phyloP scores from a whole-genome alignment of 257 asterid genomes.

The Ilex aquifolium region DNA sequence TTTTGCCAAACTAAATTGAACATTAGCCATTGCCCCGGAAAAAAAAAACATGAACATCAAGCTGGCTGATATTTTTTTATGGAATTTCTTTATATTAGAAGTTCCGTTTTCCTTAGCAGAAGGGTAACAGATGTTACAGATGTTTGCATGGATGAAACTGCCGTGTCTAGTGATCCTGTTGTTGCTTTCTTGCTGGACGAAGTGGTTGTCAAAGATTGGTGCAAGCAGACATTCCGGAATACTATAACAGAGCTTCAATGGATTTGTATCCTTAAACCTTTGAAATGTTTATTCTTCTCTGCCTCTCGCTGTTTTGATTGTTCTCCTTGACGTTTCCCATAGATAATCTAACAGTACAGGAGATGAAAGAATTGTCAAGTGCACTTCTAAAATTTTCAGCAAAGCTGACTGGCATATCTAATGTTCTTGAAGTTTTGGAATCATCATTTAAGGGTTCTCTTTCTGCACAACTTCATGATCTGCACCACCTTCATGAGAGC shows the following conservation, averaged over 20 bases:
- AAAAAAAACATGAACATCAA: too few relatives aligned
- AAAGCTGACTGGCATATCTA: conserved; percentile 62
- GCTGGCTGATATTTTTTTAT: too few relatives aligned
- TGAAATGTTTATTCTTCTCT: not conserved
- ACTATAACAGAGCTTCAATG: conserved; percentile 46
- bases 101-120: conserved; percentile 47
- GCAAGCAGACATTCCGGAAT: conserved; percentile 63
- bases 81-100: not conserved
- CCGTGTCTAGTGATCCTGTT: conserved; percentile 94
- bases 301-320: conserved; percentile 1
- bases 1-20: too few relatives aligned
- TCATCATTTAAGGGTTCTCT: conserved; percentile 76
- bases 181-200: conserved; percentile 90
- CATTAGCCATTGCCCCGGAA: too few relatives aligned
- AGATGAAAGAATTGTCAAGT: conserved; percentile 41
- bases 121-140: conserved; percentile 68
- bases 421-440: conserved; percentile 79
- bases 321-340: conserved; percentile 47
- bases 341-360: conserved; percentile 51
- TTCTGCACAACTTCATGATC: conserved; percentile 66
- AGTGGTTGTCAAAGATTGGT: conserved; percentile 97
- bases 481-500: conserved; percentile 73
- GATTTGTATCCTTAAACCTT: conserved; percentile 70
- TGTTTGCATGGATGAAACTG: conserved; percentile 98
- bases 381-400: conserved; percentile 62